Base-by-base conservation (phyloP, 306 rosid genomes). In the Carpinus viminea region DNA sequence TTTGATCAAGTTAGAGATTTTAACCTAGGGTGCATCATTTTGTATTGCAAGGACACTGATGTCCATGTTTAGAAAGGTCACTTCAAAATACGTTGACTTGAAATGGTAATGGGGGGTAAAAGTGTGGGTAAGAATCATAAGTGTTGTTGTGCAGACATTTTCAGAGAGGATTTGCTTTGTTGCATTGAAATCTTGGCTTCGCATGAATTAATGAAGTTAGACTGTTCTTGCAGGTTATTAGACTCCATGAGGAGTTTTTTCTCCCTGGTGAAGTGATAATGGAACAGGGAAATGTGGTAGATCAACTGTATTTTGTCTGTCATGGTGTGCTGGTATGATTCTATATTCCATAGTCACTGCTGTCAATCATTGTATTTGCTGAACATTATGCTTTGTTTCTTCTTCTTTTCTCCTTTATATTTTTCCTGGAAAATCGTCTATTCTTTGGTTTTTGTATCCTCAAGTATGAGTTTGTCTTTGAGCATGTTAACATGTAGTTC, bases 291-390 rank as follows among this genome's bases (percentile, higher is more conserved):
- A 89, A 87, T 61, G 99, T 79, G 16, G 93, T 95, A 26, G 99
- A 93, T 87, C 99, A 95, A 87, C 90, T 95, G 57, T 95, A 95
- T 83, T 93, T 95, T 80, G 93, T 95, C 79, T 95, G 97, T 76
- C 90, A 93, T 68, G 99, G 98, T 74, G 68, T 47, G 75, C 84
- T 95, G 99, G 99, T 95, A 95, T 73, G 87, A 53, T 75, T 87
- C 72, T 70, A 15, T 45, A 76, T 46, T 59, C 72, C 28, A 36
- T 28, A 69, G 53, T 60, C 74, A 64, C 56, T 38, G 28, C 53
- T 81, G 24, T 53, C 57, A 26, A 72, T 45, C 12, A 51, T 79
- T 46, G 26, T 13, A 51, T 34, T 41, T 62, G 9, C 52, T 47
- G 3, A 24, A 61, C 46, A 62, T 48, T 45, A 26, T 46, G 66